phyloP scores from a whole-genome alignment of 306 rosid species.

The Prinsepia uniflora region DNA sequence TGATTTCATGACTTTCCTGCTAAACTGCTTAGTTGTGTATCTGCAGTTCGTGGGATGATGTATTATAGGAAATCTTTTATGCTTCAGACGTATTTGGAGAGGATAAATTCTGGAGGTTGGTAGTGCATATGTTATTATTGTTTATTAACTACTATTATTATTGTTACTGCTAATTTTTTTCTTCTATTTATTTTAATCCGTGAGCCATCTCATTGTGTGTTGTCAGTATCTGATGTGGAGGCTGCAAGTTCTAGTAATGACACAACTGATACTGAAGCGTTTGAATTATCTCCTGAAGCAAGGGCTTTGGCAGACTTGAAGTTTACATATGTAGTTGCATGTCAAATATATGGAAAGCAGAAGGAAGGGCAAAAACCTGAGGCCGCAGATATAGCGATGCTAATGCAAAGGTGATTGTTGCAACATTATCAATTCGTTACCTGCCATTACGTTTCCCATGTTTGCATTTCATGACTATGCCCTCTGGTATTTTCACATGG shows the following conservation, averaged over 20 bases:
- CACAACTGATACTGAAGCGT: constrained; percentile 57
- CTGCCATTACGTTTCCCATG: background rate
- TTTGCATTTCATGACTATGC: background rate
- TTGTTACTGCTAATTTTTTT: background rate
- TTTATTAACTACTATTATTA: background rate
- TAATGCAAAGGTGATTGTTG: constrained; percentile 70
- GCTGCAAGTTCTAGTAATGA: constrained; percentile 56
- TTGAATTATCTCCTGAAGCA: constrained; percentile 77
- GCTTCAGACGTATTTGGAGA: constrained; percentile 93
- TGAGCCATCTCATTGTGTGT: constrained; percentile 12
- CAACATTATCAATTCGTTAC: background rate
- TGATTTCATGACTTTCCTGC: background rate
- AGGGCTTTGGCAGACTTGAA: constrained; percentile 91
- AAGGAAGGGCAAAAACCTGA: constrained; percentile 89
- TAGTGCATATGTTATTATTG: constrained; percentile 10
- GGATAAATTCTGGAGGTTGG: constrained; percentile 60
- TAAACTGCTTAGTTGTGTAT: background rate
- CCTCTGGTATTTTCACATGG: background rate
- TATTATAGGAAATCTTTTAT: constrained; percentile 92
- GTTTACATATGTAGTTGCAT: constrained; percentile 87
- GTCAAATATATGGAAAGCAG: constrained; percentile 94
- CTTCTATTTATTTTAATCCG: constrained; percentile 6
- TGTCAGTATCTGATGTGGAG: constrained; percentile 56
- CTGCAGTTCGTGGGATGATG: constrained; percentile 97
- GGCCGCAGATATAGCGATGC: constrained; percentile 91